These are phyloP conservation scores for Evansstolkia leycettana DNA, from an alignment of 495 filamentous ascomycete genomes.

Conservation along the genomic window DNA sequence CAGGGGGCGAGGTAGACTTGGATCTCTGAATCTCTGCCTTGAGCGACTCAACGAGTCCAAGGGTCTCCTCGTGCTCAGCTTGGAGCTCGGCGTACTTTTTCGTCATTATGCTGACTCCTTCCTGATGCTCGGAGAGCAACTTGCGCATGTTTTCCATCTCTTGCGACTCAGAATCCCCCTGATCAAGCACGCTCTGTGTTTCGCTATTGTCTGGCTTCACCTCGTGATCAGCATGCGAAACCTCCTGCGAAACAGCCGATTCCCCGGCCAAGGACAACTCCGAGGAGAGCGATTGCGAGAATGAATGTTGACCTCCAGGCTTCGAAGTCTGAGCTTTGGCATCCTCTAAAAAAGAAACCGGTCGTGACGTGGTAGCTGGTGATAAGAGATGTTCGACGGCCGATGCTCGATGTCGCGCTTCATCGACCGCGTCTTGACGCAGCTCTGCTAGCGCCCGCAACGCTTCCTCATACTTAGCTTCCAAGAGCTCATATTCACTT, in stretches of 20 bases:
- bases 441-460: slow-evolving; percentile 68
- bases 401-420: slow-evolving; percentile 54
- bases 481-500: slow-evolving; percentile 68
- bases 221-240: slow-evolving; percentile 41
- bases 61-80: slow-evolving; percentile 63
- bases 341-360: slow-evolving; percentile 89
- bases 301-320: slow-evolving; percentile 68
- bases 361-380: slow-evolving; percentile 48
- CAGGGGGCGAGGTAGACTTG: slow-evolving; percentile 53
- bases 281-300: slow-evolving; percentile 90
- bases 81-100: slow-evolving; percentile 74
- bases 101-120: slow-evolving; percentile 54
- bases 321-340: slow-evolving; percentile 60
- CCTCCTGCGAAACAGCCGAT: slow-evolving; percentile 54
- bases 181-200: slow-evolving; percentile 11
- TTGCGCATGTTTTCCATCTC: slow-evolving; percentile 62
- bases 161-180: slow-evolving; percentile 24
- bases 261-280: slow-evolving; percentile 90
- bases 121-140: slow-evolving; percentile 64
- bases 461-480: slow-evolving; percentile 83
- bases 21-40: slow-evolving; percentile 74
- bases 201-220: slow-evolving; percentile 17
- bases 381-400: slow-evolving; percentile 38
- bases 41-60: slow-evolving; percentile 78
- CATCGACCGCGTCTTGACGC: slow-evolving; percentile 70